Conservation (phyloP, 495 filamentous ascomycete species). For the Achaetomiella virescens region DNA sequence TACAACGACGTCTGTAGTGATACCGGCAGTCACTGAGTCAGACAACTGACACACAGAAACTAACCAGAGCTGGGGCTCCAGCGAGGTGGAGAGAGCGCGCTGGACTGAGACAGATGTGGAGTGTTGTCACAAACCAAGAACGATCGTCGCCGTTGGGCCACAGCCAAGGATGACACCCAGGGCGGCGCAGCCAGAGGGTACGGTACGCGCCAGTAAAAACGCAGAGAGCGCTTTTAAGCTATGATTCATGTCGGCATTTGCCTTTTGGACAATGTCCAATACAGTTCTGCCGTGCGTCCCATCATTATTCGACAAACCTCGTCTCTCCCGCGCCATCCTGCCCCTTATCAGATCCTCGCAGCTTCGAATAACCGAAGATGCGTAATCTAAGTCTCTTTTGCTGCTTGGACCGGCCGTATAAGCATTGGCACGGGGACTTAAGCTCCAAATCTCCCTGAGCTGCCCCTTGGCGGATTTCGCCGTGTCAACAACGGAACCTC, state of each 20-base stretch:
- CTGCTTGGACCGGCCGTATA: not conserved
- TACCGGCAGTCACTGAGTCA: conserved; percentile 1
- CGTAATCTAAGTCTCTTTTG: not conserved
- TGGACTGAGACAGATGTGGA: not conserved
- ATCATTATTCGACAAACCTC: not conserved
- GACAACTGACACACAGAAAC: not conserved
- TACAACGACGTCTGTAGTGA: not conserved
- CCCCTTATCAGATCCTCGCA: conserved; percentile 2
- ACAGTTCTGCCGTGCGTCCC: not conserved
- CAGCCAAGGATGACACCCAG: conserved; percentile 3
- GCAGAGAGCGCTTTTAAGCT: conserved; percentile 1
- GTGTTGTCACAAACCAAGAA: not conserved
- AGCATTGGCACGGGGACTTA: conserved; percentile 3
- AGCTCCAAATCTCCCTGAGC: conserved; percentile 11
- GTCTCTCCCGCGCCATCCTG: not conserved
- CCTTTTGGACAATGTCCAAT: not conserved
- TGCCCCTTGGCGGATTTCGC: conserved; percentile 6
- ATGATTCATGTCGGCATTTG: conserved; percentile 16
- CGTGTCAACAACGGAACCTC: not conserved
- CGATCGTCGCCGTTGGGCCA: not conserved
- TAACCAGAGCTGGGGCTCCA: not conserved
- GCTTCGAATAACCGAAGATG: not conserved
- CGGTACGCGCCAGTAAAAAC: conserved; percentile 1
- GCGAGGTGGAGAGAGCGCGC: not conserved
- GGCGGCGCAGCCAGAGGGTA: not conserved